Conservation (phyloP, 257 asterid species). For the Phtheirospermum japonicum region DNA sequence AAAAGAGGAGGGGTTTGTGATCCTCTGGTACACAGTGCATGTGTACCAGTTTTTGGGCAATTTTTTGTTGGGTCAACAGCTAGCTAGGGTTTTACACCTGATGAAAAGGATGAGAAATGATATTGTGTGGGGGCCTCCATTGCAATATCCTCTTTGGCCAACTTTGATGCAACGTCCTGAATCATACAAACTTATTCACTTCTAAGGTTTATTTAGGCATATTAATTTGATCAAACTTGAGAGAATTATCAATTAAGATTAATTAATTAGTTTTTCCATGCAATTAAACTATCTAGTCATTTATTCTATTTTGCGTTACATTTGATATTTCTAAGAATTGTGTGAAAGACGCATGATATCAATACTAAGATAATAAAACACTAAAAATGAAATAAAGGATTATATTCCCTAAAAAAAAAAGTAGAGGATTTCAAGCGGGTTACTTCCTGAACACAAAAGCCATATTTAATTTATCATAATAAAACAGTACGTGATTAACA, state of each 20-base stretch:
- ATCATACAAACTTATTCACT: neutral
- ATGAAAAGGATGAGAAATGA: slow-evolving; percentile 13
- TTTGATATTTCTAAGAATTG: no score
- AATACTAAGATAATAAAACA: no score
- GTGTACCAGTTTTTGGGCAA: slow-evolving; percentile 18
- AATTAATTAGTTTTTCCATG: no score
- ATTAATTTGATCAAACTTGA: no score
- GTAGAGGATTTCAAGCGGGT: no score
- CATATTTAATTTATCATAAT: no score
- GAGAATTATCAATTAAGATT: no score
- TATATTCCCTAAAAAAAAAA: neutral
- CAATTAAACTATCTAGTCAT: no score
- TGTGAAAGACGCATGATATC: neutral
- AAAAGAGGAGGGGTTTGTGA: slow-evolving; percentile 2
- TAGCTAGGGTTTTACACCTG: slow-evolving; percentile 18
- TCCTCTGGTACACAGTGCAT: slow-evolving; percentile 11
- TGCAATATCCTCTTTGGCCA: neutral
- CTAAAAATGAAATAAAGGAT: neutral
- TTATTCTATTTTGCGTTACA: no score
- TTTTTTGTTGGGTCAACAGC: slow-evolving; percentile 8
- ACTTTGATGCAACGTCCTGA: neutral
- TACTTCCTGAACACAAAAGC: no score
- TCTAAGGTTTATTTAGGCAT: neutral
- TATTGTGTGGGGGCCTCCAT: slow-evolving; percentile 23
- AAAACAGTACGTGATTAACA: no score